Percentiles rank a stretch among this genome's conserved stretches.
These are phyloP conservation scores for Calocera viscosa DNA, from an alignment of 768 basidiomycete genomes.

Conservation along the genomic window DNA sequence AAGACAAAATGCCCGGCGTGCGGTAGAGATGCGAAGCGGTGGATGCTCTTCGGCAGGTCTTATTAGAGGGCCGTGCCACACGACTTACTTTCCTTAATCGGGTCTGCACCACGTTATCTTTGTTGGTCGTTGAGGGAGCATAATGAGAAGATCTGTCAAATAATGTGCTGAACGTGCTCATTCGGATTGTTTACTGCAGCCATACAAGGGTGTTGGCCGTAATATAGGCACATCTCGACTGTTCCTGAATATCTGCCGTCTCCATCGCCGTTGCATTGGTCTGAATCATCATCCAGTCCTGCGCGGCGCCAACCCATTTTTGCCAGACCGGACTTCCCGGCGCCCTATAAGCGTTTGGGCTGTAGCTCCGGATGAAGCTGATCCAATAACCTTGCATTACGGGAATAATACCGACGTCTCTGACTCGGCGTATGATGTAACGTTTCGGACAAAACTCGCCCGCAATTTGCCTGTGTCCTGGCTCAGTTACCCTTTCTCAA, in stretches of 20 bases:
- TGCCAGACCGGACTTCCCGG: background rate
- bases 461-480: too few relatives aligned
- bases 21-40: conserved; percentile 76
- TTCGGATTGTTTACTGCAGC: background rate
- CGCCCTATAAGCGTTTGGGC: background rate
- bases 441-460: too few relatives aligned
- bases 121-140: background rate
- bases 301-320: background rate
- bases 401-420: background rate
- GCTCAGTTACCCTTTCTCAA: too few relatives aligned
- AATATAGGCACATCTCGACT: background rate
- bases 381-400: background rate
- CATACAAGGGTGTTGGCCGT: background rate
- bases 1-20: conserved; percentile 87
- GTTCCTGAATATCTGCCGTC: background rate
- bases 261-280: background rate
- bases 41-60: conserved; percentile 92
- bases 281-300: background rate
- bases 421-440: too few relatives aligned
- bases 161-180: background rate
- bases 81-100: background rate
- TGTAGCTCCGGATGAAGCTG: conserved; percentile 1
- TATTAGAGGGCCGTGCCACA: conserved; percentile 36
- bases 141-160: background rate
- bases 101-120: background rate